phyloP scores from a whole-genome alignment of 805 yeast genomes.

The Yueomyces sp. region DNA sequence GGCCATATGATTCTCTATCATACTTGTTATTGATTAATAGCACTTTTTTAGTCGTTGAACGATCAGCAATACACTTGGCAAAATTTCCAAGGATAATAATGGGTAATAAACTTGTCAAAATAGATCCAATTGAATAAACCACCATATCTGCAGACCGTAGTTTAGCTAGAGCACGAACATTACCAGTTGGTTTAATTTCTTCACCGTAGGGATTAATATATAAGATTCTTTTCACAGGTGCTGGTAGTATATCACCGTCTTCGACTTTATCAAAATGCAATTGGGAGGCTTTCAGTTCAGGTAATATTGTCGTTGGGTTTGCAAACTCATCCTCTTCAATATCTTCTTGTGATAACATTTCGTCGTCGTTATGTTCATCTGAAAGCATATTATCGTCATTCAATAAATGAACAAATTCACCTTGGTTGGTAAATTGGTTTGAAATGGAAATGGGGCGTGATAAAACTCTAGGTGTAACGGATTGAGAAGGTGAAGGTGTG shows the following conservation, averaged over 20 bases:
- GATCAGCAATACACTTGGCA: conserved; percentile 53
- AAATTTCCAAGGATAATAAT: conserved; percentile 61
- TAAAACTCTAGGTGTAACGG: background rate
- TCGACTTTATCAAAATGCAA: conserved; percentile 50
- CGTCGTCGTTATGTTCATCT: background rate
- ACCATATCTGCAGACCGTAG: conserved; percentile 40
- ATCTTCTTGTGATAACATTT: conserved; percentile 11
- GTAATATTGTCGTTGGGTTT: conserved; percentile 35
- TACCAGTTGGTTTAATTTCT: conserved; percentile 68
- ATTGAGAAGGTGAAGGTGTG: background rate
- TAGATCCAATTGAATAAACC: conserved; percentile 73
- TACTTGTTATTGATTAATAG: conserved; percentile 57
- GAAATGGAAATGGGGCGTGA: background rate
- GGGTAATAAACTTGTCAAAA: conserved; percentile 81
- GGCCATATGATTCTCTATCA: conserved; percentile 70
- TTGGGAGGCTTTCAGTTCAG: conserved; percentile 63
- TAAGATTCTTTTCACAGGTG: conserved; percentile 60
- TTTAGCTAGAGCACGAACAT: conserved; percentile 41
- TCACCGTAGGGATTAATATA: conserved; percentile 83
- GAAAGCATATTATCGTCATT: background rate
- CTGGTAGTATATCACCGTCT: conserved; percentile 45
- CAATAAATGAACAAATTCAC: background rate
- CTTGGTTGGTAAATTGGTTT: background rate
- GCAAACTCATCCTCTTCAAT: conserved; percentile 55
- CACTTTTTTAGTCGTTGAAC: conserved; percentile 29